These are phyloP conservation scores for Arthrobotrys pseudoclavata DNA, from an alignment of 2,329 filamentous ascomycete genomes.

Conservation along the genomic window DNA sequence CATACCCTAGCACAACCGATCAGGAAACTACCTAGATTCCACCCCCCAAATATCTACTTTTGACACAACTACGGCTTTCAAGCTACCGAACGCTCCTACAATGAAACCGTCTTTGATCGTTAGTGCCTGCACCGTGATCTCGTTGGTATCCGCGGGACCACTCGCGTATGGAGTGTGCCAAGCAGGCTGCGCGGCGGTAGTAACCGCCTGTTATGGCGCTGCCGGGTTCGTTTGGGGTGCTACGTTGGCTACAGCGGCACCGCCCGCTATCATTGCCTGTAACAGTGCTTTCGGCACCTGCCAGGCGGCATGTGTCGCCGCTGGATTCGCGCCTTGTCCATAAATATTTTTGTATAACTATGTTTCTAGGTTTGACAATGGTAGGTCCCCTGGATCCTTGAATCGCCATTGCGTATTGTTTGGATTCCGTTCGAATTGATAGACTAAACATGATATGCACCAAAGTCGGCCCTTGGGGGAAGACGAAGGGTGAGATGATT, in stretches of 20 bases:
- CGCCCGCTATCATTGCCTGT: conserved; percentile 67
- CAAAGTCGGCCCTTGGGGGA: no score
- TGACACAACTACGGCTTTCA: background rate
- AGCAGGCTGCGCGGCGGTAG: conserved; percentile 68
- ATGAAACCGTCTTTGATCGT: conserved; percentile 25
- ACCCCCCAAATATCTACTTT: no score
- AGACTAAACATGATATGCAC: no score
- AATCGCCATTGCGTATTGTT: no score
- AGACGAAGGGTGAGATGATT: no score
- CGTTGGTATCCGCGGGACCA: conserved; percentile 64
- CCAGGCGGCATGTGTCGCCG: conserved; percentile 67
- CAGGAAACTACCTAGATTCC: no score
- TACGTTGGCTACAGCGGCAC: conserved; percentile 66
- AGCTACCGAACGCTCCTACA: background rate
- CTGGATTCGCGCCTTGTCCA: background rate
- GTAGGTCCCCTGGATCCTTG: background rate
- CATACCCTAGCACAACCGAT: no score
- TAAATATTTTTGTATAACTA: background rate
- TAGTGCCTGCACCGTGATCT: conserved; percentile 23
- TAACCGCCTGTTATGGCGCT: conserved; percentile 69
- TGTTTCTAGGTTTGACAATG: background rate
- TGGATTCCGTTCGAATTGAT: no score
- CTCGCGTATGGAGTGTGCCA: conserved; percentile 69
- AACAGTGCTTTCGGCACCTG: conserved; percentile 69
- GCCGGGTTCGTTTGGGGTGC: conserved; percentile 68